Conservation (phyloP, 2,329 filamentous ascomycete genomes). For the Daldinia sp. region DNA sequence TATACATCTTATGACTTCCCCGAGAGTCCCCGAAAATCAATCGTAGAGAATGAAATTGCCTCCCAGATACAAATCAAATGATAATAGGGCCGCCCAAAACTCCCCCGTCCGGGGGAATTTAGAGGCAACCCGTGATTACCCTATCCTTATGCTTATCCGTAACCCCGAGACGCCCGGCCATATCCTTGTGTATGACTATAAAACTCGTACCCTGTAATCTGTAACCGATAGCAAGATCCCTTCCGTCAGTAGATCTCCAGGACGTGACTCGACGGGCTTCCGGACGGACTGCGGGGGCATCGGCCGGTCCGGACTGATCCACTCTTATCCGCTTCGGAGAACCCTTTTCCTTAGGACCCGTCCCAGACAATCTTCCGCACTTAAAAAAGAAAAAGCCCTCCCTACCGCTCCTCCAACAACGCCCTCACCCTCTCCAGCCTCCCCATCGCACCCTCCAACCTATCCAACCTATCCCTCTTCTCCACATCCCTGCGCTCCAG, state of each 20-base stretch:
- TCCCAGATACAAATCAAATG: slow-evolving; percentile 7
- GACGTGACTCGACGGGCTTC: slow-evolving; percentile 9
- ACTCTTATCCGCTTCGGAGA: neutral
- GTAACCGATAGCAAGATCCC: slow-evolving; percentile 6
- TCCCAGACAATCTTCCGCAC: neutral
- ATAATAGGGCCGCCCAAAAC: neutral
- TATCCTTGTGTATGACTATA: slow-evolving; percentile 4
- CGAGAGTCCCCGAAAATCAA: neutral
- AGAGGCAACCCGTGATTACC: neutral
- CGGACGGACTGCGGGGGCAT: neutral
- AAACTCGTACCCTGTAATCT: slow-evolving; percentile 22
- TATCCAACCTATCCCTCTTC: slow-evolving; percentile 72
- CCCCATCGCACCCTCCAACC: slow-evolving; percentile 73
- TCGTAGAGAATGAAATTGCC: neutral
- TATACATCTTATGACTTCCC: neutral
- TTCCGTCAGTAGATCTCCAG: neutral
- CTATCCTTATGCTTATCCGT: slow-evolving; percentile 7
- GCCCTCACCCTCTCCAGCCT: slow-evolving; percentile 75
- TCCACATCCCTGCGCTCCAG: slow-evolving; percentile 75
- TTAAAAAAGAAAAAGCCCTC: neutral
- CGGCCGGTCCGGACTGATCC: neutral
- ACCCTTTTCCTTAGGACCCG: neutral
- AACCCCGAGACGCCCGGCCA: neutral
- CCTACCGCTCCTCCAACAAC: slow-evolving; percentile 56
- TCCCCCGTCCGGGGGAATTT: neutral